phyloP scores from a whole-genome alignment of 106 monocot species.

The Dioscorea zingiberensis region DNA sequence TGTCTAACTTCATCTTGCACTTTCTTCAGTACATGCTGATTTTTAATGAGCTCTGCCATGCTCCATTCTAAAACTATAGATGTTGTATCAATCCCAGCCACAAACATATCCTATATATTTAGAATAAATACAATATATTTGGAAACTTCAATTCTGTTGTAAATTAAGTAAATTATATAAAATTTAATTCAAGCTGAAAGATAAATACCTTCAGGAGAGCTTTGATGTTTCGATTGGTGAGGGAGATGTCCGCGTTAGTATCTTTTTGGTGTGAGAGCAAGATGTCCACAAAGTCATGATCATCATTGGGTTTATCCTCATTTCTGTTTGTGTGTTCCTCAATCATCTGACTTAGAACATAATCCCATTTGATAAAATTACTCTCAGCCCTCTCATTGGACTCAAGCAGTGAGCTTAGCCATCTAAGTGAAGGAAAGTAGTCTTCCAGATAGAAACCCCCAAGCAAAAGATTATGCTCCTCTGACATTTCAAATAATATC shows the following conservation, averaged over 20 bases:
- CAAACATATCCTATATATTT: constrained; percentile 36
- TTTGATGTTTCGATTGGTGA: not conserved
- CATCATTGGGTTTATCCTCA: no score
- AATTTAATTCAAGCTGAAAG: no score
- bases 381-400: not conserved
- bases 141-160: no score
- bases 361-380: constrained; percentile 5
- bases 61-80: constrained; percentile 22
- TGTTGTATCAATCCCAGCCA: constrained; percentile 25
- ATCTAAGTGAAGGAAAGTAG: constrained; percentile 9
- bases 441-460: not conserved
- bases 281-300: constrained; percentile 15
- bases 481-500: not conserved
- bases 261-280: constrained; percentile 17
- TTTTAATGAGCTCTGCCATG: constrained; percentile 33
- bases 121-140: no score
- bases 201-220: constrained; percentile 1
- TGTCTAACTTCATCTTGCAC: constrained; percentile 27
- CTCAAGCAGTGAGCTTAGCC: constrained; percentile 1
- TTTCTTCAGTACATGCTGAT: constrained; percentile 23
- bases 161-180: no score
- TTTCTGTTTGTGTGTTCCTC: constrained; percentile 4
- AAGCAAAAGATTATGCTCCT: not conserved
- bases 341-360: constrained; percentile 1
- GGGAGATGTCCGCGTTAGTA: not conserved